phyloP scores from a whole-genome alignment of 352 stramenopile genomes.

The Globisporangium alternatum region DNA sequence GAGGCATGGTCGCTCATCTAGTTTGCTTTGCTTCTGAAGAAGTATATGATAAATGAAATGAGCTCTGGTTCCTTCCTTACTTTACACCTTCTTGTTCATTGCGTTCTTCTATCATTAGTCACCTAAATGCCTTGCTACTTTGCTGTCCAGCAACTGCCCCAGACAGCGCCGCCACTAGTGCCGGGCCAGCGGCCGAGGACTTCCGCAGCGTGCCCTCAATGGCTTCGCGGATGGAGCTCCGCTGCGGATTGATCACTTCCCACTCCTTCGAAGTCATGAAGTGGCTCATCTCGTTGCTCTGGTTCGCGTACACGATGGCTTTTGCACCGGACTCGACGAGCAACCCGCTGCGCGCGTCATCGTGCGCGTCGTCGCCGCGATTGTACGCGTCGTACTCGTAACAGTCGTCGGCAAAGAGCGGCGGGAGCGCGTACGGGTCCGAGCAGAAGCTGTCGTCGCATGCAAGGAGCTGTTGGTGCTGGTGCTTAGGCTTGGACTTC shows the following conservation, averaged over 20 bases:
- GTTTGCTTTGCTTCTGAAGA: neutral
- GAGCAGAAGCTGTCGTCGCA: conserved; percentile 34
- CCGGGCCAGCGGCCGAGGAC: neutral
- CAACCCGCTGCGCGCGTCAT: conserved; percentile 12
- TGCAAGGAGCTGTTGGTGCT: conserved; percentile 12
- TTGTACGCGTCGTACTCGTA: conserved; percentile 11
- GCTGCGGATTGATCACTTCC: conserved; percentile 57
- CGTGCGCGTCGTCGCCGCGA: conserved; percentile 17
- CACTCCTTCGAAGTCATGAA: conserved; percentile 73
- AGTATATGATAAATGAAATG: conserved; percentile 15
- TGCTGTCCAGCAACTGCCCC: neutral
- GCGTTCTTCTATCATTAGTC: neutral
- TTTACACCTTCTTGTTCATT: neutral
- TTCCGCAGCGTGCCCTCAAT: conserved; percentile 38
- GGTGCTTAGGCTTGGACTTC: neutral
- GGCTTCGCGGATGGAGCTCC: conserved; percentile 46
- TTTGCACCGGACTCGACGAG: conserved; percentile 44
- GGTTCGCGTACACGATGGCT: conserved; percentile 58
- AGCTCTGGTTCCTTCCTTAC: conserved; percentile 22
- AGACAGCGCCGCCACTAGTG: neutral
- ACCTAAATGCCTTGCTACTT: neutral
- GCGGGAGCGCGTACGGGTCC: conserved; percentile 63
- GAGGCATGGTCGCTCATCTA: neutral
- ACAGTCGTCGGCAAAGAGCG: conserved; percentile 57
- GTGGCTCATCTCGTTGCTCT: conserved; percentile 31